These are phyloP conservation scores for Cercis canadensis DNA, from an alignment of 306 rosid species.

Conservation along the genomic window DNA sequence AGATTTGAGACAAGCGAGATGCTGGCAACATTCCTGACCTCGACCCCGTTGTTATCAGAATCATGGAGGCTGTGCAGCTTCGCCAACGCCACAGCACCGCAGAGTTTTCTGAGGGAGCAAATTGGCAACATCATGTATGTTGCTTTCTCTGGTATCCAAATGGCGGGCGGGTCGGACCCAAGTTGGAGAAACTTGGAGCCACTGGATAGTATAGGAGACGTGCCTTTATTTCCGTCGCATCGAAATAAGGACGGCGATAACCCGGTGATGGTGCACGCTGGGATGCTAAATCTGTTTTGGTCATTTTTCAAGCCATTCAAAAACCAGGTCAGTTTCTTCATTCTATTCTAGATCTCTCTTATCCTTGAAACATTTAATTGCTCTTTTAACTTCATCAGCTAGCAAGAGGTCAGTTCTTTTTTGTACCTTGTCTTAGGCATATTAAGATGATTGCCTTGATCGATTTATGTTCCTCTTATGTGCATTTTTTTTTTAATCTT, in stretches of 20 bases:
- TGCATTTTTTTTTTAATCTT: too few relatives aligned
- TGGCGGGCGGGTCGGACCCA: slow-evolving; percentile 19
- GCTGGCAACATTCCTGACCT: slow-evolving; percentile 65
- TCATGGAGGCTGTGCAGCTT: slow-evolving; percentile 76
- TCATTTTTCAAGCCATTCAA: slow-evolving; percentile 46
- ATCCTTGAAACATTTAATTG: too few relatives aligned
- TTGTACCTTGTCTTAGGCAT: too few relatives aligned
- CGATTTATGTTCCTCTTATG: too few relatives aligned
- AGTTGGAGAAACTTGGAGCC: slow-evolving; percentile 46
- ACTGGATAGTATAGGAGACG: slow-evolving; percentile 46
- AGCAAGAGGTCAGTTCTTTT: too few relatives aligned
- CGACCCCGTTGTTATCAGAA: slow-evolving; percentile 72
- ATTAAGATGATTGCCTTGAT: too few relatives aligned
- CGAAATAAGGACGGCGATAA: slow-evolving; percentile 47
- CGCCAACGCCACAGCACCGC: slow-evolving; percentile 50
- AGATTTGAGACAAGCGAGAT: slow-evolving; percentile 85
- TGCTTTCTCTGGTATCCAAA: slow-evolving; percentile 70
- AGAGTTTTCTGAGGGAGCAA: slow-evolving; percentile 42
- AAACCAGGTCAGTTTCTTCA: slow-evolving; percentile 57
- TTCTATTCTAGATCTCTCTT: neutral
- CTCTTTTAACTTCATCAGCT: too few relatives aligned
- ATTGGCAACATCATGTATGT: slow-evolving; percentile 58
- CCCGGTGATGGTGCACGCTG: slow-evolving; percentile 70
- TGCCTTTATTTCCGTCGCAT: slow-evolving; percentile 43
- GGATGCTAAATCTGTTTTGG: slow-evolving; percentile 53